phyloP scores from a whole-genome alignment of 371 early-diverging fungal species.

The Mucor mucedo region DNA sequence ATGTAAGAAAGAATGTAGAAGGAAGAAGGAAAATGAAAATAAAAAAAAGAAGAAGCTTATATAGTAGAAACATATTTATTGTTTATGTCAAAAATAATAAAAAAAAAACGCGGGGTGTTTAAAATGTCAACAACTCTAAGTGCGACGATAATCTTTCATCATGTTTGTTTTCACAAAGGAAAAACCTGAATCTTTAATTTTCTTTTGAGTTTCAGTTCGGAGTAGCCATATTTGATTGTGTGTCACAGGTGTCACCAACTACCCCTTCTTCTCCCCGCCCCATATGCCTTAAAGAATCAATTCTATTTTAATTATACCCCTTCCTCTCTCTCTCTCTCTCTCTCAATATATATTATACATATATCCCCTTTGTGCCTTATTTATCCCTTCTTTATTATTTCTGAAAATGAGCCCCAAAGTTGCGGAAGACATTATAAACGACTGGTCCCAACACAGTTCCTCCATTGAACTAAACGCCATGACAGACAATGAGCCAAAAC shows the following conservation, averaged over 20 bases:
- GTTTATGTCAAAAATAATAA: conserved; percentile 4
- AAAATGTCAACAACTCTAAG: background rate
- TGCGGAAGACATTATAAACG: background rate
- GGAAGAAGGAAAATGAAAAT: background rate
- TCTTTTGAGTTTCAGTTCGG: background rate
- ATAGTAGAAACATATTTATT: background rate
- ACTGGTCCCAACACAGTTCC: background rate
- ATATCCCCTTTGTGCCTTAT: background rate
- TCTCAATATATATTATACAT: too few species aligned
- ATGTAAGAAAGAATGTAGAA: background rate
- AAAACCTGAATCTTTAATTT: conserved; percentile 3
- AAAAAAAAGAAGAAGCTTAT: background rate
- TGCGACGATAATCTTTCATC: background rate
- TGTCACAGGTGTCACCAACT: too few species aligned
- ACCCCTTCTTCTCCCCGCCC: too few species aligned
- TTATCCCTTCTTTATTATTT: background rate
- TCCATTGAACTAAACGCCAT: background rate
- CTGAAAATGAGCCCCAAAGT: background rate
- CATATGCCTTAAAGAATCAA: background rate
- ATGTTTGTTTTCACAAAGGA: background rate
- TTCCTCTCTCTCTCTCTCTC: background rate
- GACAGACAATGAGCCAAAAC: background rate
- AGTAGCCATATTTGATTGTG: background rate
- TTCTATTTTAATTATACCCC: background rate
- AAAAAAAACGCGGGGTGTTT: background rate